Base-by-base conservation (phyloP, 108 stramenopile species). In the Mayamaea pseudoterrestris region DNA sequence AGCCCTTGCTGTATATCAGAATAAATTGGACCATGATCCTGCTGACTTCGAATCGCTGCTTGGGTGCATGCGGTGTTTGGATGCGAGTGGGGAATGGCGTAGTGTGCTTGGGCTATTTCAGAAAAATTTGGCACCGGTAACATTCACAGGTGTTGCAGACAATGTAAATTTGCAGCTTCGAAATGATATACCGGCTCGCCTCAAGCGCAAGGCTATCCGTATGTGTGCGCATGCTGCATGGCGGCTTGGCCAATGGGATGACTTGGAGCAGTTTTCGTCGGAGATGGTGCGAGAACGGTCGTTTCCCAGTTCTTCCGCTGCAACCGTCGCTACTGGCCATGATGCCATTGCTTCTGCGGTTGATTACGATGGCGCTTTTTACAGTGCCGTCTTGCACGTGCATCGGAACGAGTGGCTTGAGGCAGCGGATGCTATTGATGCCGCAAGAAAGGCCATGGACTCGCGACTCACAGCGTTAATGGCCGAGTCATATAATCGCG, bases 11-110 rank as follows among this genome's bases (percentile, higher is more conserved):
- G 55, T 86, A 24, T 96, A 96, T 65, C 77, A 93, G 41, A 63
- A 78, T 28, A 95, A 91, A 56, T 62, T 95, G 22, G 29, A 24
- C 20, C 29, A 65, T 23, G 74, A 95, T 50, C 80, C 83, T 14
- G 35, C 45, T 40, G 90, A 94, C 66, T 72, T 85, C 35, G 70
- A 72, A 54, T 89, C 89, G 9, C 65, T 93, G 22, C 45, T 96
- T 14, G 94, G 98, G 6, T 90, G 83, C 37, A 92, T 98, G 83
- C 65, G 90, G 43, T 99, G 98, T 57, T 66, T 96, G 18, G 90
- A 94, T 58, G 92, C 95, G 1, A 60, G 92, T 27, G 97, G 98
- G 0, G 85, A 92, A 43, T 99, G 96, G 95, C 61, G 70, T 20
- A 63, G 69, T 23, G 86, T 95, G 1, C 68, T 93, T 22, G 67